These are phyloP conservation scores for Ascoidea rubescens DNA, from an alignment of 805 yeast genomes.

Conservation along the genomic window DNA sequence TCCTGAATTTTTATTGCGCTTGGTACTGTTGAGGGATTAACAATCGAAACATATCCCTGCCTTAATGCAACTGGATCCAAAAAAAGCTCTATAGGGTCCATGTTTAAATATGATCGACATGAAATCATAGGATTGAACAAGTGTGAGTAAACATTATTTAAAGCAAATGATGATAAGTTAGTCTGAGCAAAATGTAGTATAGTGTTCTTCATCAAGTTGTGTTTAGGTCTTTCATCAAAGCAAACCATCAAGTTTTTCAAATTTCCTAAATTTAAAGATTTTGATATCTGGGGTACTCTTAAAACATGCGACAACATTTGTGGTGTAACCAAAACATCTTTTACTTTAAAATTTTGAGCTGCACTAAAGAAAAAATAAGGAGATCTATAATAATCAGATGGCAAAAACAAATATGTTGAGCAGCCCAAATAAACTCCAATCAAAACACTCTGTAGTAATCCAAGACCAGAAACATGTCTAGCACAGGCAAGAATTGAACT, in stretches of 20 bases:
- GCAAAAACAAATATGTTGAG: conserved; percentile 68
- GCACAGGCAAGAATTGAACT: conserved; percentile 77
- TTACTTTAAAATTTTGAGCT: conserved; percentile 63
- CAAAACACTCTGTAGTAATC: conserved; percentile 74
- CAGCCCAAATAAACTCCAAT: conserved; percentile 82
- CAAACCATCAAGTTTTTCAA: conserved; percentile 78
- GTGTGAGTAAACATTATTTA: conserved; percentile 70
- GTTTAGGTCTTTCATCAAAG: conserved; percentile 60
- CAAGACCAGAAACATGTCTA: conserved; percentile 72
- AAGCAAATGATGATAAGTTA: conserved; percentile 49
- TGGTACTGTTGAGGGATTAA: conserved; percentile 57
- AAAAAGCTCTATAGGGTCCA: conserved; percentile 79
- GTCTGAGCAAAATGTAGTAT: conserved; percentile 51
- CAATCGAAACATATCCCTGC: conserved; percentile 76
- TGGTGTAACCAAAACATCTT: conserved; percentile 73
- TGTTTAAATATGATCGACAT: conserved; percentile 74
- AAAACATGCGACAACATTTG: conserved; percentile 73
- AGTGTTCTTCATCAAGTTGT: conserved; percentile 40
- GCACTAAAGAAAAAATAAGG: conserved; percentile 62
- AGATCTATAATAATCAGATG: conserved; percentile 60
- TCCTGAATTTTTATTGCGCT: conserved; percentile 74
- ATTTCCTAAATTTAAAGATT: conserved; percentile 43
- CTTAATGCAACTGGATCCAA: conserved; percentile 79
- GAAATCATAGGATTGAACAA: conserved; percentile 72
- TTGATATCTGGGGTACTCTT: conserved; percentile 35